Evolutionary conservation across 2,329 filamentous ascomycete genomes (phyloP).

Genomic region (Dactylellina haptotyla): DNA sequence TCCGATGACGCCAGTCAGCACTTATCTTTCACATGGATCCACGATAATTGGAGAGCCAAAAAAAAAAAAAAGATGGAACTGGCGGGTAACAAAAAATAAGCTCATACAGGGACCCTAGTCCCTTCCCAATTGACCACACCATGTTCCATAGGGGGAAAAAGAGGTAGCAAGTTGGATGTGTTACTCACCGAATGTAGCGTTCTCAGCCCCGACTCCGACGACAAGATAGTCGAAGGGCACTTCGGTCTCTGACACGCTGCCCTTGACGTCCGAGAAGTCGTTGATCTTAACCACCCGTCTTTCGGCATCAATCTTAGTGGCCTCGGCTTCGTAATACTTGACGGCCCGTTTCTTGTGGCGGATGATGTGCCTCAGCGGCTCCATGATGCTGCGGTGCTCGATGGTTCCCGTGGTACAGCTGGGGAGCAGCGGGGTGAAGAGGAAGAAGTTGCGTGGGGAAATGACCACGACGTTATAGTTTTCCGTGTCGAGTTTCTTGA

Average conservation of each 20-base stretch:
- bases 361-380: slow-evolving; percentile 94
- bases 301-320: slow-evolving; percentile 91
- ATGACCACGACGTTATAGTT: slow-evolving; percentile 99
- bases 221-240: slow-evolving; percentile 98
- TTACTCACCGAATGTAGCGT: slow-evolving; percentile 86
- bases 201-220: slow-evolving; percentile 95
- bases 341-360: slow-evolving; percentile 92
- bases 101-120: slow-evolving; percentile 14
- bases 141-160: neutral
- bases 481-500: slow-evolving; percentile 98
- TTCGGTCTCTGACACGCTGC: slow-evolving; percentile 81
- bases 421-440: slow-evolving; percentile 96
- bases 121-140: neutral
- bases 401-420: slow-evolving; percentile 97
- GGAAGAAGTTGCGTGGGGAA: slow-evolving; percentile 98
- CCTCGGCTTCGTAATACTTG: slow-evolving; percentile 98
- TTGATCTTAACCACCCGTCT: slow-evolving; percentile 87
- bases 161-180: neutral
- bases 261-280: slow-evolving; percentile 93
- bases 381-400: slow-evolving; percentile 99
- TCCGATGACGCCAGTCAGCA: slow-evolving; percentile 1
- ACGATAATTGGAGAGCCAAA: slow-evolving; percentile 1
- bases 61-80: slow-evolving; percentile 8
- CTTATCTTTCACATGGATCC: slow-evolving; percentile 22
- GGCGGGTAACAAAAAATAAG: too few species aligned